Conservation (phyloP, 106 monocot species). For the Acorus gramineus region DNA sequence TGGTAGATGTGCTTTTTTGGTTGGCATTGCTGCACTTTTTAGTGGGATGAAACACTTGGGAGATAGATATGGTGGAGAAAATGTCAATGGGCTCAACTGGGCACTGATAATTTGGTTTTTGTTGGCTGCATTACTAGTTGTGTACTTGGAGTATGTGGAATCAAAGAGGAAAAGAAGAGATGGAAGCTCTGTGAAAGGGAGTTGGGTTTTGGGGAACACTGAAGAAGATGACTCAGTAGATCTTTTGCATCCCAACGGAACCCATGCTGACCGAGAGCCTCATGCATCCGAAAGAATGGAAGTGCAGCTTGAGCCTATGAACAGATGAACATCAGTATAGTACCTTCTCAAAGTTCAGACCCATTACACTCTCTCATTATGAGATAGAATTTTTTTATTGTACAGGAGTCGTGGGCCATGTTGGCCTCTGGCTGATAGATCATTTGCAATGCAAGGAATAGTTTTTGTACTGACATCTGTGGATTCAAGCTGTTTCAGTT, state of each 20-base stretch:
- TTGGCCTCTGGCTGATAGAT: too few relatives aligned
- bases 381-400: too few relatives aligned
- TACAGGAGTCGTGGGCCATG: too few relatives aligned
- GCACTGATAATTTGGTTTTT: slow-evolving; percentile 73
- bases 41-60: slow-evolving; percentile 90
- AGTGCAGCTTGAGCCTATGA: slow-evolving; percentile 83
- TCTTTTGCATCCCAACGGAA: slow-evolving; percentile 52
- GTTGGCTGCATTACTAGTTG: slow-evolving; percentile 27
- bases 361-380: too few relatives aligned
- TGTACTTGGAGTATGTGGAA: slow-evolving; percentile 73
- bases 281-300: slow-evolving; percentile 54
- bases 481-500: too few relatives aligned
- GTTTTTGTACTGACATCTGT: too few relatives aligned
- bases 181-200: slow-evolving; percentile 42
- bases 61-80: slow-evolving; percentile 62
- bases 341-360: too few relatives aligned
- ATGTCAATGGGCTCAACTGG: slow-evolving; percentile 73
- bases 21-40: slow-evolving; percentile 63
- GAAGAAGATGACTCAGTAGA: slow-evolving; percentile 86
- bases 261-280: slow-evolving; percentile 23
- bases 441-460: too few relatives aligned
- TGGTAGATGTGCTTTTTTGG: slow-evolving; percentile 56
- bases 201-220: slow-evolving; percentile 79
- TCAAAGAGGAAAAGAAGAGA: slow-evolving; percentile 34
- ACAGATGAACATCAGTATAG: slow-evolving; percentile 18